Evolutionary conservation across 2,329 filamentous ascomycete genomes (phyloP).

Genomic region (Rhinocladiella similis): DNA sequence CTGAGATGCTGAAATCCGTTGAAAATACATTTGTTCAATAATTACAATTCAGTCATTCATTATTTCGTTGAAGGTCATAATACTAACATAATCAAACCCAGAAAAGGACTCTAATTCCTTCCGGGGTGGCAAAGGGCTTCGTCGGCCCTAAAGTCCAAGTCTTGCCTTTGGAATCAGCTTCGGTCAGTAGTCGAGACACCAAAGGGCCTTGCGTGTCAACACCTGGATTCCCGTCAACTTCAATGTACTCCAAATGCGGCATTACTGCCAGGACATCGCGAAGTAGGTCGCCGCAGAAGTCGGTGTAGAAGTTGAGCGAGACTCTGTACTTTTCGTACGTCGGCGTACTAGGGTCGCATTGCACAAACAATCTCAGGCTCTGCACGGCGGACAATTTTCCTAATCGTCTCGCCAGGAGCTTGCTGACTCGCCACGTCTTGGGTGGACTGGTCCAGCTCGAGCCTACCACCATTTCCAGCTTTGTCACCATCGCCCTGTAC

Average conservation of each 20-base stretch:
- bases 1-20: neutral
- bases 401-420: conserved; percentile 43
- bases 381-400: conserved; percentile 38
- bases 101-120: conserved; percentile 40
- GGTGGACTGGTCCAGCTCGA: conserved; percentile 61
- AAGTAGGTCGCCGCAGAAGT: conserved; percentile 54
- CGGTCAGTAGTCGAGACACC: conserved; percentile 48
- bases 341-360: conserved; percentile 55
- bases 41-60: neutral
- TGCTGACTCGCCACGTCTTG: conserved; percentile 53
- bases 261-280: conserved; percentile 51
- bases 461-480: conserved; percentile 58
- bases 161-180: conserved; percentile 34
- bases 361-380: conserved; percentile 57
- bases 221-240: conserved; percentile 59
- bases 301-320: conserved; percentile 58
- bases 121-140: conserved; percentile 13
- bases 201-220: conserved; percentile 54
- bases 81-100: conserved; percentile 11
- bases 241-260: conserved; percentile 48
- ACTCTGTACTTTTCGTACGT: conserved; percentile 59
- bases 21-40: neutral
- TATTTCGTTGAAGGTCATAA: neutral
- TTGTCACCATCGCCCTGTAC: conserved; percentile 54
- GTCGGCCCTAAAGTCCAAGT: conserved; percentile 40